phyloP scores from a whole-genome alignment of 805 yeast species.

The Candida krabiensis region DNA sequence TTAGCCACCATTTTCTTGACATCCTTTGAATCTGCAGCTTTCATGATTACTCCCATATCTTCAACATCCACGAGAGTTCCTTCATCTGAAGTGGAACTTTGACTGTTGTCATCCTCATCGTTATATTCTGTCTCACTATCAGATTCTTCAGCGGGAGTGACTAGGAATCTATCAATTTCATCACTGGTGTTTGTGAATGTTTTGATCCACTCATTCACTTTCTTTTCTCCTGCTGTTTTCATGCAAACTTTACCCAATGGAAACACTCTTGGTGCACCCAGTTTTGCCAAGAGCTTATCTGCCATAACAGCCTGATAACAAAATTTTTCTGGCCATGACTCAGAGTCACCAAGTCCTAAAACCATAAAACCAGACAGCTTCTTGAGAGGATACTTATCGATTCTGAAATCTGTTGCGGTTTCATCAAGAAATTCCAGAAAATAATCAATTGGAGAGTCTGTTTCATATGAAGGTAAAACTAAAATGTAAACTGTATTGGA shows the following conservation, averaged over 20 bases:
- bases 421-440: conserved; percentile 79
- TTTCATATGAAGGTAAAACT: conserved; percentile 87
- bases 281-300: conserved; percentile 72
- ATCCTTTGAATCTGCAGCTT: conserved; percentile 25
- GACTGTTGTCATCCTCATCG: conserved; percentile 15
- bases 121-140: conserved; percentile 12
- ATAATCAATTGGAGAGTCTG: conserved; percentile 89
- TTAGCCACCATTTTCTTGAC: conserved; percentile 85
- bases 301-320: conserved; percentile 82
- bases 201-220: conserved; percentile 66
- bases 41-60: conserved; percentile 72
- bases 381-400: conserved; percentile 77
- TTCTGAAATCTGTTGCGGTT: conserved; percentile 79
- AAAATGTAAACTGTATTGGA: conserved; percentile 59
- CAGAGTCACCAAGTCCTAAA: conserved; percentile 84
- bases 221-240: conserved; percentile 62
- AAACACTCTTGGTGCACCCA: conserved; percentile 83
- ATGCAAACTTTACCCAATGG: conserved; percentile 85
- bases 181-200: conserved; percentile 57
- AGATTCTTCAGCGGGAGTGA: conserved; percentile 35
- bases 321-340: conserved; percentile 77
- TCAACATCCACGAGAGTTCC: conserved; percentile 75
- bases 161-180: conserved; percentile 67
- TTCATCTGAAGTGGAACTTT: conserved; percentile 32
- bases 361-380: conserved; percentile 78